These are phyloP conservation scores for Trichocladium uniseriatum DNA, from an alignment of 495 filamentous ascomycete genomes.

Conservation along the genomic window DNA sequence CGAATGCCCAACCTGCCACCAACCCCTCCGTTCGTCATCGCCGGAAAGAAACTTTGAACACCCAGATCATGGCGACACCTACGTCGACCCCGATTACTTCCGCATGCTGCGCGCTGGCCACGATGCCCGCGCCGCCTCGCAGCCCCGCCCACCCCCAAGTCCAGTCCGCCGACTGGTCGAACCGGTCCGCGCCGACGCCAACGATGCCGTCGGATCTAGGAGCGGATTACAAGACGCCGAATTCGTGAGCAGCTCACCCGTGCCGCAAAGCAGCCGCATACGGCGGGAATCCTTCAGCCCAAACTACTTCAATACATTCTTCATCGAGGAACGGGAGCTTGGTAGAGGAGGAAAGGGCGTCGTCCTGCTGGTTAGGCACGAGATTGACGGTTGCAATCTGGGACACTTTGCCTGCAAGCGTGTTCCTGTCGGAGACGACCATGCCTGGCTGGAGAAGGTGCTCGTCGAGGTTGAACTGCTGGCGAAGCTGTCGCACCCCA, in stretches of 20 bases:
- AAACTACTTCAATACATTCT: slow-evolving; percentile 85
- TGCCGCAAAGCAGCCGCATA: slow-evolving; percentile 53
- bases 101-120: slow-evolving; percentile 65
- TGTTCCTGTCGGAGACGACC: slow-evolving; percentile 90
- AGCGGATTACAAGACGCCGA: slow-evolving; percentile 38
- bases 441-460: slow-evolving; percentile 89
- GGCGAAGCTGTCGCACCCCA: slow-evolving; percentile 83
- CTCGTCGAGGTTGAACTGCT: slow-evolving; percentile 86
- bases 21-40: slow-evolving; percentile 52
- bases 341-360: slow-evolving; percentile 91
- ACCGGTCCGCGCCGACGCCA: slow-evolving; percentile 27
- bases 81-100: slow-evolving; percentile 87
- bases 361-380: slow-evolving; percentile 80
- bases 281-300: slow-evolving; percentile 78
- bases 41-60: slow-evolving; percentile 40
- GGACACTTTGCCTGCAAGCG: slow-evolving; percentile 93
- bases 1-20: slow-evolving; percentile 83
- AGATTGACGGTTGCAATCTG: slow-evolving; percentile 77
- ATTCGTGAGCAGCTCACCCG: slow-evolving; percentile 46
- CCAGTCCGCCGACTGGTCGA: slow-evolving; percentile 41
- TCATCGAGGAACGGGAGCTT: slow-evolving; percentile 74
- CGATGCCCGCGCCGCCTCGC: slow-evolving; percentile 12
- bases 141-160: slow-evolving; percentile 33
- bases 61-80: slow-evolving; percentile 47
- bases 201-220: no score